These are phyloP conservation scores for Omphalotus olearius DNA, from an alignment of 1,284 basidiomycete genomes.

Conservation along the genomic window DNA sequence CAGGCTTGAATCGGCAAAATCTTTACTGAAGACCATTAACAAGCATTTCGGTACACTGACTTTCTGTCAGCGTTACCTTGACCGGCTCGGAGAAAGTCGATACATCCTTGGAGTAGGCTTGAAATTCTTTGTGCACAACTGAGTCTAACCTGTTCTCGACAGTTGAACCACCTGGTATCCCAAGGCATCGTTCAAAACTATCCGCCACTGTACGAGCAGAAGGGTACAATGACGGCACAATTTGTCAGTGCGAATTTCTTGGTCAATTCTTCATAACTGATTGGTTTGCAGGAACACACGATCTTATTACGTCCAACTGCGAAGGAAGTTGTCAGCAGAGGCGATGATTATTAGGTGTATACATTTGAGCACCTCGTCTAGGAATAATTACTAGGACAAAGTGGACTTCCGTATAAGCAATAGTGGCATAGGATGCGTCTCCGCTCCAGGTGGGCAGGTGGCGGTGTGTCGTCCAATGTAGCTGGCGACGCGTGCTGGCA, in stretches of 20 bases:
- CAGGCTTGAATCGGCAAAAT: conserved; percentile 83
- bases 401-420: background rate
- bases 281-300: conserved; percentile 75
- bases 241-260: conserved; percentile 61
- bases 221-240: conserved; percentile 89
- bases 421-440: too few relatives aligned
- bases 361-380: conserved; percentile 29
- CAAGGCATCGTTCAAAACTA: conserved; percentile 91
- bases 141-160: background rate
- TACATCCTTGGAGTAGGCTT: conserved; percentile 84
- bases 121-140: background rate
- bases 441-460: too few relatives aligned
- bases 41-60: conserved; percentile 94
- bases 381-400: background rate
- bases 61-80: conserved; percentile 94
- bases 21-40: conserved; percentile 85
- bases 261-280: background rate
- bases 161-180: conserved; percentile 91
- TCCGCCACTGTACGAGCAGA: conserved; percentile 84
- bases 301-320: conserved; percentile 87
- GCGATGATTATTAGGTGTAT: conserved; percentile 94
- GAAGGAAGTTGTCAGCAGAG: conserved; percentile 93
- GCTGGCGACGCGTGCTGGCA: too few relatives aligned
- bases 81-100: conserved; percentile 88
- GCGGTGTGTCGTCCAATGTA: too few relatives aligned